phyloP scores from a whole-genome alignment of 768 basidiomycete species.

The Lactarius pseudohatsudake region DNA sequence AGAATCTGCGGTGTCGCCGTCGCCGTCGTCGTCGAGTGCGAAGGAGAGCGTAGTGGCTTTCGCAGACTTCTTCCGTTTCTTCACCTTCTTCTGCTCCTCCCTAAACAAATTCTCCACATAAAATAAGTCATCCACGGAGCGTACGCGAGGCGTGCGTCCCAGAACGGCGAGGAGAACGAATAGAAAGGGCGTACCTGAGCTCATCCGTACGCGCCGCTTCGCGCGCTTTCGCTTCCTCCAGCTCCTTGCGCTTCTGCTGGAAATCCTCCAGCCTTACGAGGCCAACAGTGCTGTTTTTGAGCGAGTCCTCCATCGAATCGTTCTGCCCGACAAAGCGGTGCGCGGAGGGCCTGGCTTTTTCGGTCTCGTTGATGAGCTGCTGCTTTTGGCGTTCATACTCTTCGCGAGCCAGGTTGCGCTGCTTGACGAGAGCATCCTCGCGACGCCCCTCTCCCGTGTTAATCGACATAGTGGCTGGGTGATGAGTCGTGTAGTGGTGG shows the following conservation, averaged over 20 bases:
- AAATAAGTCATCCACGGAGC: conserved; percentile 59
- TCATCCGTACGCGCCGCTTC: conserved; percentile 84
- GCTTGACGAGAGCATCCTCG: conserved; percentile 81
- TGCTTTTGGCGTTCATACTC: conserved; percentile 82
- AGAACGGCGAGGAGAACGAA: conserved; percentile 30
- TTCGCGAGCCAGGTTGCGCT: conserved; percentile 75
- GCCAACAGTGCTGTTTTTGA: conserved; percentile 90
- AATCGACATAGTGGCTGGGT: conserved; percentile 55
- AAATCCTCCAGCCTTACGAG: conserved; percentile 92
- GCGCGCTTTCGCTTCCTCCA: conserved; percentile 89
- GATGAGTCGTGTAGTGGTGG: neutral
- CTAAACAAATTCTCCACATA: conserved; percentile 83
- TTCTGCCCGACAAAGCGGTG: conserved; percentile 92
- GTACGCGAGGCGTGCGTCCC: conserved; percentile 19
- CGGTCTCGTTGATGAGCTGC: conserved; percentile 81
- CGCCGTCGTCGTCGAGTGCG: conserved; percentile 83
- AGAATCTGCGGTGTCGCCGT: conserved; percentile 51
- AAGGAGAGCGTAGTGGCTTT: conserved; percentile 93
- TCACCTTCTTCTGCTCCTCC: conserved; percentile 80
- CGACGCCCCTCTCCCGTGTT: conserved; percentile 83
- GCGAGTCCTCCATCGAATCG: conserved; percentile 90
- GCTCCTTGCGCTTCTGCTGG: conserved; percentile 79
- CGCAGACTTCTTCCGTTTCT: conserved; percentile 89
- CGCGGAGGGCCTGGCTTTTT: conserved; percentile 84
- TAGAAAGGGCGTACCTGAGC: conserved; percentile 71